Evolutionary conservation across 1,139 yeast species (phyloP).

Genomic region (Sugiyamaella japonica): DNA sequence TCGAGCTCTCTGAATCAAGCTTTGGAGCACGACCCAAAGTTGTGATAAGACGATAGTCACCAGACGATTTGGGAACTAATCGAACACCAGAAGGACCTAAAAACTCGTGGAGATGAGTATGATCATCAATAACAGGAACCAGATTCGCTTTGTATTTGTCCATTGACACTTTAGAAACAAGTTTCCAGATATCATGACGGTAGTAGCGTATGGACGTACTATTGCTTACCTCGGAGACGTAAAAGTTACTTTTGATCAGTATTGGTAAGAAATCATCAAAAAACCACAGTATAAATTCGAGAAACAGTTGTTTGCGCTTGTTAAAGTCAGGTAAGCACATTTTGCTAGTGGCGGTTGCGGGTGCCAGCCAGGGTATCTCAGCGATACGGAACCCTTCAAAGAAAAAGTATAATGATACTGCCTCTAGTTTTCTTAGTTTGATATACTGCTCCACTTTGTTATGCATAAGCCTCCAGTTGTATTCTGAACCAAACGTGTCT

Average conservation of each 20-base stretch:
- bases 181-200: constrained; percentile 61
- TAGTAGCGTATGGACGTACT: constrained; percentile 49
- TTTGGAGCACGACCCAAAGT: constrained; percentile 20
- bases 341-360: constrained; percentile 6
- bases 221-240: constrained; percentile 58
- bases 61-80: constrained; percentile 24
- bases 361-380: constrained; percentile 51
- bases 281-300: constrained; percentile 58
- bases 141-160: constrained; percentile 21
- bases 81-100: constrained; percentile 36
- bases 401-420: constrained; percentile 38
- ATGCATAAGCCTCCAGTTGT: constrained; percentile 50
- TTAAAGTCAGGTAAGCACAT: constrained; percentile 25
- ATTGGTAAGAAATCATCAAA: constrained; percentile 50
- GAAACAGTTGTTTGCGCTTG: constrained; percentile 38
- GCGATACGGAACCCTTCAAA: constrained; percentile 42
- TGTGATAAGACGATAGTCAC: constrained; percentile 22
- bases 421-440: constrained; percentile 37
- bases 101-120: background rate
- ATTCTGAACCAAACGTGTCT: constrained; percentile 54
- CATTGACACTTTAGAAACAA: constrained; percentile 39
- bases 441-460: constrained; percentile 46
- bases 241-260: constrained; percentile 59
- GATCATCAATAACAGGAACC: constrained; percentile 37
- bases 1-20: background rate